phyloP scores from a whole-genome alignment of 2,329 filamentous ascomycete species.

The Endothia cerciana region DNA sequence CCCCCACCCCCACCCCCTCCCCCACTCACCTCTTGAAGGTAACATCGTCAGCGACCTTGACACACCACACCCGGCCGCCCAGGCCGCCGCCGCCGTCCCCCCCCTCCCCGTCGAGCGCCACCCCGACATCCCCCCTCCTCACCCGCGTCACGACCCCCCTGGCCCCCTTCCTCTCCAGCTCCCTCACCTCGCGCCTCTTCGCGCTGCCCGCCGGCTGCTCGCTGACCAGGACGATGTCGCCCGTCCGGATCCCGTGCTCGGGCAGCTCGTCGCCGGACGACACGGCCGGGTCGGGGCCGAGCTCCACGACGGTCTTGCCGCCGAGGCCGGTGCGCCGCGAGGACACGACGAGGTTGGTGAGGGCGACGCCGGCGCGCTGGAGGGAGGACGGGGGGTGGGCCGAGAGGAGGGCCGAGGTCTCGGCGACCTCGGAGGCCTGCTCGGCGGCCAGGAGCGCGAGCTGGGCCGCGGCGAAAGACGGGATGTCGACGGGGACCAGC shows the following conservation, averaged over 20 bases:
- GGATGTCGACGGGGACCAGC: constrained; percentile 54
- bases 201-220: constrained; percentile 75
- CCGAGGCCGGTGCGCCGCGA: constrained; percentile 87
- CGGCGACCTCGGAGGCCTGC: constrained; percentile 71
- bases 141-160: constrained; percentile 73
- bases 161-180: constrained; percentile 69
- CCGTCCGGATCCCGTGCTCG: constrained; percentile 75
- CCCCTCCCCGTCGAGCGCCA: constrained; percentile 71
- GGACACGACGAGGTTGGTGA: constrained; percentile 74
- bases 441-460: constrained; percentile 72
- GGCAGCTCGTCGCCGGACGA: constrained; percentile 56
- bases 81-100: constrained; percentile 49
- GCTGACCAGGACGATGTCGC: constrained; percentile 77
- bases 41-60: constrained; percentile 71
- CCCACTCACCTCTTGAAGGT: constrained; percentile 59
- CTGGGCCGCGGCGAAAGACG: constrained; percentile 72
- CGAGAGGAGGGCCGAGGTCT: constrained; percentile 69
- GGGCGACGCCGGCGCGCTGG: constrained; percentile 76
- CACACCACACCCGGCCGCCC: constrained; percentile 61
- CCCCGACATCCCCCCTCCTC: constrained; percentile 59
- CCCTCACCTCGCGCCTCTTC: constrained; percentile 73
- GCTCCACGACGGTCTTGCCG: constrained; percentile 86
- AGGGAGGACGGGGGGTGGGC: constrained; percentile 70
- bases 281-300: constrained; percentile 66
- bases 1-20: too few relatives aligned